These are phyloP conservation scores for Tetrahymena elliotti DNA, from an alignment of 73 alveolate genomes.

Conservation along the genomic window DNA sequence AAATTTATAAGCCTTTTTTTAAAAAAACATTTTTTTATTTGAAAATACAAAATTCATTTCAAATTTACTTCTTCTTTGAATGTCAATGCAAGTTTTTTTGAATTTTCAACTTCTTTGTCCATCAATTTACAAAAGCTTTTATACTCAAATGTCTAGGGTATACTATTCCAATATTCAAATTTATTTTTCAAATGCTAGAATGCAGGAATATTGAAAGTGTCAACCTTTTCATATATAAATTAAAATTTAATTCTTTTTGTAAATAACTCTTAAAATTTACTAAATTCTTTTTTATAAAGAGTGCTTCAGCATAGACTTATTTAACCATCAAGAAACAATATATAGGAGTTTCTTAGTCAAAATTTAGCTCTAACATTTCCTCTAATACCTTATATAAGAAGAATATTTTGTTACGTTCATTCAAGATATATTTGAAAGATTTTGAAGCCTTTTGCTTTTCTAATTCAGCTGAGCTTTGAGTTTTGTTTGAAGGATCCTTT, in stretches of 20 bases:
- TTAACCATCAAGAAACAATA: constrained; percentile 11
- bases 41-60: too few relatives aligned
- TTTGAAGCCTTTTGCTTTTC: constrained; percentile 33
- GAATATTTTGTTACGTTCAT: constrained; percentile 35
- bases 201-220: constrained; percentile 33
- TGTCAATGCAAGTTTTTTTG: constrained; percentile 16
- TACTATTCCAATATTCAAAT: constrained; percentile 32
- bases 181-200: constrained; percentile 34
- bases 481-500: neutral
- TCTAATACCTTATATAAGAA: constrained; percentile 30
- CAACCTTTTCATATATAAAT: neutral
- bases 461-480: constrained; percentile 1
- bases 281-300: constrained; percentile 3
- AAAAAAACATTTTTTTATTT: too few relatives aligned
- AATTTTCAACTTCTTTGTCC: constrained; percentile 35
- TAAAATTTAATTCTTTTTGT: constrained; percentile 4
- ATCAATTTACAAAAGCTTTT: constrained; percentile 37
- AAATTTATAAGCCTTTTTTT: constrained; percentile 9
- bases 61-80: constrained; percentile 33
- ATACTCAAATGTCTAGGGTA: constrained; percentile 33
- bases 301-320: constrained; percentile 13
- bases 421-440: constrained; percentile 31
- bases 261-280: constrained; percentile 6
- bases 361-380: constrained; percentile 27
- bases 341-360: constrained; percentile 2